Conservation (phyloP, 768 basidiomycete species). For the Russula brevipes region DNA sequence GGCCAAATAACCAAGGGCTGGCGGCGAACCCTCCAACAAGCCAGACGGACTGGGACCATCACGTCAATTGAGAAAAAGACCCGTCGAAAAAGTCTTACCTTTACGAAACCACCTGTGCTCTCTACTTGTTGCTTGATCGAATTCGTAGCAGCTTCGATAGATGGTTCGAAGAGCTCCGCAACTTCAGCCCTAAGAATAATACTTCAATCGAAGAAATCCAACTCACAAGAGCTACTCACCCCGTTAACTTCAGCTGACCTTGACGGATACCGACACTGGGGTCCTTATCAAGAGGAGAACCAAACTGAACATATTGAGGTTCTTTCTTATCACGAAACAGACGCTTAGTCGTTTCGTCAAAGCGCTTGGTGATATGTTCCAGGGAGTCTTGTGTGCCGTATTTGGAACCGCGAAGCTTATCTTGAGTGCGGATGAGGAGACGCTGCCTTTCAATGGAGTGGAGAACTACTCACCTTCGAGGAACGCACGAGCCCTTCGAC, state of each 20-base stretch:
- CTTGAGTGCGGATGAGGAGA: conserved; percentile 35
- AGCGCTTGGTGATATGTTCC: conserved; percentile 74
- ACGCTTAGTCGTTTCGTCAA: conserved; percentile 80
- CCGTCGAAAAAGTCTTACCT: conserved; percentile 35
- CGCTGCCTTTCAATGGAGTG: neutral
- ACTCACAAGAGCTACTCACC: conserved; percentile 37
- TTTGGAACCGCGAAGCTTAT: conserved; percentile 66
- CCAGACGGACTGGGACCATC: conserved; percentile 58
- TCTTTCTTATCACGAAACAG: conserved; percentile 66
- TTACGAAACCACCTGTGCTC: conserved; percentile 61
- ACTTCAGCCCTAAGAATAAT: conserved; percentile 40
- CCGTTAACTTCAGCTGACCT: conserved; percentile 66
- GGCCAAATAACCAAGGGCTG: conserved; percentile 72
- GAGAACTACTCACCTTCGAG: conserved; percentile 48
- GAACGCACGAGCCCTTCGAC: conserved; percentile 65
- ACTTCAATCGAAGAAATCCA: neutral
- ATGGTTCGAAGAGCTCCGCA: conserved; percentile 72
- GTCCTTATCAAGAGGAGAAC: conserved; percentile 76
- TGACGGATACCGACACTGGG: conserved; percentile 59
- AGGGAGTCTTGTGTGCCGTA: conserved; percentile 67
- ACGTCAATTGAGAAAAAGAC: neutral
- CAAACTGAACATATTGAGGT: conserved; percentile 68
- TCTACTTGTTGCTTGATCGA: conserved; percentile 71
- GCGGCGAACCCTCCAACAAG: conserved; percentile 81
- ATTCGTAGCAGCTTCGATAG: conserved; percentile 62